These are phyloP conservation scores for Pyrenophora graminea DNA, from an alignment of 2,329 filamentous ascomycete species.

Conservation along the genomic window DNA sequence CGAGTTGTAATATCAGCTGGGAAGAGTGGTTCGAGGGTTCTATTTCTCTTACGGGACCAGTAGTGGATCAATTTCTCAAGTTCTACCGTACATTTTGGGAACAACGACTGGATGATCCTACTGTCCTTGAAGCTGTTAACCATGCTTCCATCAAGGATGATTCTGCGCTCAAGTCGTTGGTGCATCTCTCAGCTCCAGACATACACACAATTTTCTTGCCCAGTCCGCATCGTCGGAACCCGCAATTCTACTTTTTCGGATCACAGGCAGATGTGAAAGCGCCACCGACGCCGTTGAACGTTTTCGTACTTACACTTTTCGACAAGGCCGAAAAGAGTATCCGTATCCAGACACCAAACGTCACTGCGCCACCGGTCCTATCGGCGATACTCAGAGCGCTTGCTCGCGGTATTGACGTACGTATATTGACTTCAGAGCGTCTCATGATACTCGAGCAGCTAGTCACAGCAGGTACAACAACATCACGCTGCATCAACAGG, in stretches of 20 bases:
- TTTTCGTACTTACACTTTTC: conserved; percentile 65
- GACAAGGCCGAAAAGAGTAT: conserved; percentile 62
- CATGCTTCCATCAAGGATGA: conserved; percentile 1
- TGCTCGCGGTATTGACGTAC: conserved; percentile 67
- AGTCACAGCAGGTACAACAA: conserved; percentile 77
- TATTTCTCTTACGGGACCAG: conserved; percentile 65
- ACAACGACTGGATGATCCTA: conserved; percentile 23
- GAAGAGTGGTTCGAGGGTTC: conserved; percentile 86
- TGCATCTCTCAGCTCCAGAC: conserved; percentile 4
- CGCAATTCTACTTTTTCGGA: conserved; percentile 59
- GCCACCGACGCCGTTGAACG: conserved; percentile 70
- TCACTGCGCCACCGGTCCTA: conserved; percentile 70
- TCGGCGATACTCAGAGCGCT: conserved; percentile 65
- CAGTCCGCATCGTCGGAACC: conserved; percentile 72
- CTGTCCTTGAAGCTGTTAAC: not conserved
- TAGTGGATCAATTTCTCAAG: conserved; percentile 63
- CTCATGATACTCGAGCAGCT: conserved; percentile 83
- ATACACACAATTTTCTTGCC: conserved; percentile 69
- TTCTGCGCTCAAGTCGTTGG: conserved; percentile 3
- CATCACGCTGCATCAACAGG: conserved; percentile 64
- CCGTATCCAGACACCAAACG: conserved; percentile 76
- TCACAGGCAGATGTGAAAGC: conserved; percentile 54
- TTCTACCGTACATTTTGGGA: conserved; percentile 76
- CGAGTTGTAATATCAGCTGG: conserved; percentile 85
- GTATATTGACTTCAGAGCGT: conserved; percentile 66